These are phyloP conservation scores for Talaromyces wortmannii DNA, from an alignment of 495 filamentous ascomycete genomes.

Conservation along the genomic window DNA sequence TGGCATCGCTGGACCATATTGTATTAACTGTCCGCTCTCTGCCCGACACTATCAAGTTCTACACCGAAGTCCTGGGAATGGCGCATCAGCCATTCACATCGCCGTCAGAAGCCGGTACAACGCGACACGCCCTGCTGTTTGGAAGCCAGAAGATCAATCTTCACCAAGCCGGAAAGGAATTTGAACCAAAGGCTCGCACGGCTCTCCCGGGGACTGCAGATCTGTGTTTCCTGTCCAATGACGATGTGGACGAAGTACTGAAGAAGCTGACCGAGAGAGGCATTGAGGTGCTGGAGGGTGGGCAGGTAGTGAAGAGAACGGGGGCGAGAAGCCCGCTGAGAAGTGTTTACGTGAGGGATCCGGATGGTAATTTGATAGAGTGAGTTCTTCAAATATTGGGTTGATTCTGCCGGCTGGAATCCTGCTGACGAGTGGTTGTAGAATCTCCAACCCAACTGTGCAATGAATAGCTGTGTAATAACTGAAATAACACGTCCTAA, in stretches of 20 bases:
- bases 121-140: slow-evolving; percentile 42
- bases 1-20: slow-evolving; percentile 40
- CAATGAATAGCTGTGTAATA: neutral
- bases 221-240: slow-evolving; percentile 44
- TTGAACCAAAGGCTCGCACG: slow-evolving; percentile 43
- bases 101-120: slow-evolving; percentile 19
- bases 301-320: slow-evolving; percentile 39
- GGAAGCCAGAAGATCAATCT: slow-evolving; percentile 50
- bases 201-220: slow-evolving; percentile 45
- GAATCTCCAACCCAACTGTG: slow-evolving; percentile 6
- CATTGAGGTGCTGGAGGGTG: slow-evolving; percentile 39
- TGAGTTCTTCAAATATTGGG: no score
- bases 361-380: slow-evolving; percentile 53
- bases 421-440: neutral
- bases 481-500: no score
- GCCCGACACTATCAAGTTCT: slow-evolving; percentile 36
- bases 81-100: slow-evolving; percentile 35
- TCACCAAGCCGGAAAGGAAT: slow-evolving; percentile 43
- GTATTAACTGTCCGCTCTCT: slow-evolving; percentile 45
- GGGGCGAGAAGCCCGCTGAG: slow-evolving; percentile 41
- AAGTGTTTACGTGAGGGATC: slow-evolving; percentile 49
- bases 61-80: slow-evolving; percentile 44
- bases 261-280: slow-evolving; percentile 22
- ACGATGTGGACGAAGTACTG: slow-evolving; percentile 30
- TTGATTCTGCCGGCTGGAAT: no score